Conservation (phyloP, 495 filamentous ascomycete species). For the Aspergillus cristatus region DNA sequence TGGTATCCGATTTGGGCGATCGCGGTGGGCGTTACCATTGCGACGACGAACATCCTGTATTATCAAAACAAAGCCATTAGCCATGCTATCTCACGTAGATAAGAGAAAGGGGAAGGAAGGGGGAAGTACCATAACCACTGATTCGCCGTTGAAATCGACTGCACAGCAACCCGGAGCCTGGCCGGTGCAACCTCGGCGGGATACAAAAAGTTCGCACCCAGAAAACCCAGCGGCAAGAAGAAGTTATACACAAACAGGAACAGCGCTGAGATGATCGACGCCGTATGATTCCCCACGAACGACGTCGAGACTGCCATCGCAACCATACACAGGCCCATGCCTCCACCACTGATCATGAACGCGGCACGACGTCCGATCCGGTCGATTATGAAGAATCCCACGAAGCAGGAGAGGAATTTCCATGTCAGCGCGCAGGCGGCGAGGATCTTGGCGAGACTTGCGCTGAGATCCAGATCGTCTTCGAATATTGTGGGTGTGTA, state of each 20-base stretch:
- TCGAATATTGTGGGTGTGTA: conserved; percentile 14
- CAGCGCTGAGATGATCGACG: conserved; percentile 25
- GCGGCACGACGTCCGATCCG: conserved; percentile 18
- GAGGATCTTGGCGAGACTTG: conserved; percentile 9
- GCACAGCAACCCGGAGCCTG: conserved; percentile 37
- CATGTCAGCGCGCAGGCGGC: conserved; percentile 26
- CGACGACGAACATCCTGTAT: conserved; percentile 31
- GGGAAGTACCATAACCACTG: conserved; percentile 27
- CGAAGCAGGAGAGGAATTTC: conserved; percentile 32
- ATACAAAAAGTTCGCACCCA: conserved; percentile 43
- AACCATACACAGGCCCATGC: conserved; percentile 18
- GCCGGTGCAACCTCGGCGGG: conserved; percentile 41
- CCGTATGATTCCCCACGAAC: conserved; percentile 26
- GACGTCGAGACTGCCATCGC: conserved; percentile 29
- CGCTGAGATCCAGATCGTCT: conserved; percentile 9
- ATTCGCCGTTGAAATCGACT: conserved; percentile 34
- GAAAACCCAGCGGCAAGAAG: conserved; percentile 44
- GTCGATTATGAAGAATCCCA: conserved; percentile 14
- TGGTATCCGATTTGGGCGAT: conserved; percentile 42
- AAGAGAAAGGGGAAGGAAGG: too few species aligned
- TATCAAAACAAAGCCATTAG: conserved; percentile 3
- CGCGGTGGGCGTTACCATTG: conserved; percentile 45
- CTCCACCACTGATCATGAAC: conserved; percentile 20
- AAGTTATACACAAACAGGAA: conserved; percentile 42
- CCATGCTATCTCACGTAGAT: conserved; percentile 5